phyloP scores from a whole-genome alignment of 345 rosid species.

The Arabidopsis arenosa region DNA sequence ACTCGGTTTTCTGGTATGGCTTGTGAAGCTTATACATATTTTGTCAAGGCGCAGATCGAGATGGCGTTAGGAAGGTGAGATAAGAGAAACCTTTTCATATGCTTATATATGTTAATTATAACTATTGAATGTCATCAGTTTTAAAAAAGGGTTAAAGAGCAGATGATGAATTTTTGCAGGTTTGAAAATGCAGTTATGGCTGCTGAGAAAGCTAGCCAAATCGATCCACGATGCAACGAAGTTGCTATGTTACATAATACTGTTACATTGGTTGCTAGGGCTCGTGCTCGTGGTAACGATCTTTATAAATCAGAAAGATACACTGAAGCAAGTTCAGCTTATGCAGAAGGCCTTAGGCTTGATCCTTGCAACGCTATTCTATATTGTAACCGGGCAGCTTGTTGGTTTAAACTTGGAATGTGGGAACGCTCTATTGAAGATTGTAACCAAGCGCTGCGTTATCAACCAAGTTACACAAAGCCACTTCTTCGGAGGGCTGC shows the following conservation, averaged over 20 bases:
- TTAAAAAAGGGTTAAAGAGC: slow-evolving; percentile 46
- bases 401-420: slow-evolving; percentile 90
- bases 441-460: slow-evolving; percentile 73
- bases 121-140: slow-evolving; percentile 6
- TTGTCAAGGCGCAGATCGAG: slow-evolving; percentile 81
- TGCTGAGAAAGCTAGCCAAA: slow-evolving; percentile 82
- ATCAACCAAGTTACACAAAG: slow-evolving; percentile 81
- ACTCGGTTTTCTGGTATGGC: slow-evolving; percentile 75
- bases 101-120: background rate
- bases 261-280: slow-evolving; percentile 80
- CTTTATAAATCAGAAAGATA: slow-evolving; percentile 94
- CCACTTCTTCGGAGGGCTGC: slow-evolving; percentile 97
- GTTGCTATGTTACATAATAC: slow-evolving; percentile 66
- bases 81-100: slow-evolving; percentile 13
- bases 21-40: slow-evolving; percentile 74
- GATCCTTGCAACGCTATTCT: slow-evolving; percentile 84
- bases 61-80: slow-evolving; percentile 97
- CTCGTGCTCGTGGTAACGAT: slow-evolving; percentile 94
- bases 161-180: slow-evolving; percentile 78
- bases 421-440: slow-evolving; percentile 94
- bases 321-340: slow-evolving; percentile 92
- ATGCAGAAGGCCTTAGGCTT: slow-evolving; percentile 89
- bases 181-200: slow-evolving; percentile 87
- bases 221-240: slow-evolving; percentile 81
- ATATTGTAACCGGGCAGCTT: slow-evolving; percentile 94